Evolutionary conservation across 345 rosid species (phyloP).

Genomic region (Carallia brachiata): DNA sequence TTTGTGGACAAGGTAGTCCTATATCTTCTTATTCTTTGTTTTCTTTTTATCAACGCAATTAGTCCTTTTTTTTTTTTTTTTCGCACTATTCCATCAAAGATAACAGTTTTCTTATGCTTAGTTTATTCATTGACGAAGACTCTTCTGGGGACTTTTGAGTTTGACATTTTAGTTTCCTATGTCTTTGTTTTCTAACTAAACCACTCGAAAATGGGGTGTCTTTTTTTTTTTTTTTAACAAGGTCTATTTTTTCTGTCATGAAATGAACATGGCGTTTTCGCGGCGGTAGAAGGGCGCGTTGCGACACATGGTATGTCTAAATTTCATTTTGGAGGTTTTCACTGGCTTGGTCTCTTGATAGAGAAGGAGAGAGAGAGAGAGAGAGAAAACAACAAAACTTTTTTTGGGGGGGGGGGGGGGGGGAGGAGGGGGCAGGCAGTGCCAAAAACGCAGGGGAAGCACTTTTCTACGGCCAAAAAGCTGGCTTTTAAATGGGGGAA

Average conservation of each 20-base stretch:
- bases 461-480: conserved; percentile 62
- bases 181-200: background rate
- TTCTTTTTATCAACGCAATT: background rate
- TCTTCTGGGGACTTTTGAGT: conserved; percentile 18
- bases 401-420: conserved; percentile 14
- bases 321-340: conserved; percentile 2
- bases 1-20: conserved; percentile 28
- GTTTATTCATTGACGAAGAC: background rate
- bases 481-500: conserved; percentile 53
- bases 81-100: too few relatives aligned
- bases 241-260: background rate
- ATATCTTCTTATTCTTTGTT: background rate
- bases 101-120: background rate
- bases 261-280: background rate
- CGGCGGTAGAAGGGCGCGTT: too few relatives aligned
- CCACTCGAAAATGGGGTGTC: conserved; percentile 1
- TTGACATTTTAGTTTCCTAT: conserved; percentile 5
- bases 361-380: background rate
- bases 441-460: conserved; percentile 56
- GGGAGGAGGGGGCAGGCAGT: conserved; percentile 25
- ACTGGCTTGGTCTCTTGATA: background rate
- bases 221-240: background rate
- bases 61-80: too few relatives aligned
- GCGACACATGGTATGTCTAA: background rate
- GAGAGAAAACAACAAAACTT: conserved; percentile 9